Percentiles rank a stretch among this genome's conserved stretches.
Conservation (phyloP, 805 yeast genomes). For the Lipomyces mesembrius region DNA sequence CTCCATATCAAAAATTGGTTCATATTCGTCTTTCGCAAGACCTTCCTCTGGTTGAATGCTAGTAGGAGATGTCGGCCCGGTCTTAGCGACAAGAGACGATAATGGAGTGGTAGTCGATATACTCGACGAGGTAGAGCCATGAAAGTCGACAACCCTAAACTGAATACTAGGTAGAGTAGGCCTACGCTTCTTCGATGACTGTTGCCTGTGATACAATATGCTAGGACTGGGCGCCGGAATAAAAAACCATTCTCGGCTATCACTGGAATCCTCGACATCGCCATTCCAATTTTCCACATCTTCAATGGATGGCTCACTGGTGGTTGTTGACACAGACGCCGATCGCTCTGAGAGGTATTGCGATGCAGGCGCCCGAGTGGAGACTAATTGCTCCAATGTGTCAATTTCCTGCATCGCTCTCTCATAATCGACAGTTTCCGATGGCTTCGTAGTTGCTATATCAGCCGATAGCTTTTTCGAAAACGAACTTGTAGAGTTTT, state of each 20-base stretch:
- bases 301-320: not conserved
- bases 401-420: not conserved
- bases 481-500: not conserved
- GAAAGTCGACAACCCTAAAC: conserved; percentile 4
- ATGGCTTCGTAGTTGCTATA: not conserved
- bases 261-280: not conserved
- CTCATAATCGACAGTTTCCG: not conserved
- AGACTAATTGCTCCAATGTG: not conserved
- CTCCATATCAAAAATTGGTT: conserved; percentile 5
- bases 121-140: not conserved
- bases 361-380: not conserved
- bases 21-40: not conserved
- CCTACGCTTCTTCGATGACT: not conserved
- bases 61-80: not conserved
- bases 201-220: not conserved
- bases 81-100: not conserved
- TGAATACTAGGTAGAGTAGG: not conserved
- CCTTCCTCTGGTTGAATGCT: not conserved
- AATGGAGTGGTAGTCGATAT: not conserved
- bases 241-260: not conserved
- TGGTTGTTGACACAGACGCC: not conserved
- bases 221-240: not conserved
- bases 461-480: not conserved
- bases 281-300: not conserved
- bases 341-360: not conserved